These are phyloP conservation scores for Larix kaempferi DNA, from an alignment of 75 land plant species.

Conservation along the genomic window DNA sequence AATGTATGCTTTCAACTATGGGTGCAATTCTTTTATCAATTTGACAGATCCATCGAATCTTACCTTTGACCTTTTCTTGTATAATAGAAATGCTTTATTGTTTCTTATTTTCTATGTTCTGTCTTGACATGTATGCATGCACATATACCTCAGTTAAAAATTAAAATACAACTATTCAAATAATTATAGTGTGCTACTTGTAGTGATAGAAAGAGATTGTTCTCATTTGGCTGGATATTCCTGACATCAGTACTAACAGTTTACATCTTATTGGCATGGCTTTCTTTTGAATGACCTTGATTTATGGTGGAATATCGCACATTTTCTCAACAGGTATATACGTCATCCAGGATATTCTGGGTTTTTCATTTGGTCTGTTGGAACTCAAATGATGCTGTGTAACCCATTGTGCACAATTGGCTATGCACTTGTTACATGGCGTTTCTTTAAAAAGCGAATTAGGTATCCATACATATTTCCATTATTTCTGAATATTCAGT, in stretches of 20 bases:
- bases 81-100: background rate
- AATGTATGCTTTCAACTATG: background rate
- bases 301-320: background rate
- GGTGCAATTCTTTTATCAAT: background rate
- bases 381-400: conserved; percentile 83
- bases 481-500: background rate
- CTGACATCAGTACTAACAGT: background rate
- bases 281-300: background rate
- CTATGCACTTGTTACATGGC: conserved; percentile 72
- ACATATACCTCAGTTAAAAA: background rate
- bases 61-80: background rate
- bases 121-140: background rate
- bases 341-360: conserved; percentile 93
- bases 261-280: background rate
- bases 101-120: background rate
- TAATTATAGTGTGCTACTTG: background rate
- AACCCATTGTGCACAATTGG: conserved; percentile 70
- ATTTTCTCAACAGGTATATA: conserved; percentile 38
- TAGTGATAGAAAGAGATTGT: background rate
- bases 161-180: background rate
- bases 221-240: background rate
- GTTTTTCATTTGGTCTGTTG: conserved; percentile 84
- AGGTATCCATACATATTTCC: conserved; percentile 37
- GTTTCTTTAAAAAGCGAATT: conserved; percentile 67
- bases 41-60: background rate